Evolutionary conservation across 2,329 filamentous ascomycete species (phyloP), one percentile per base, ranked within the genome.

Genomic region (Ceratocystis colombiana): DNA sequence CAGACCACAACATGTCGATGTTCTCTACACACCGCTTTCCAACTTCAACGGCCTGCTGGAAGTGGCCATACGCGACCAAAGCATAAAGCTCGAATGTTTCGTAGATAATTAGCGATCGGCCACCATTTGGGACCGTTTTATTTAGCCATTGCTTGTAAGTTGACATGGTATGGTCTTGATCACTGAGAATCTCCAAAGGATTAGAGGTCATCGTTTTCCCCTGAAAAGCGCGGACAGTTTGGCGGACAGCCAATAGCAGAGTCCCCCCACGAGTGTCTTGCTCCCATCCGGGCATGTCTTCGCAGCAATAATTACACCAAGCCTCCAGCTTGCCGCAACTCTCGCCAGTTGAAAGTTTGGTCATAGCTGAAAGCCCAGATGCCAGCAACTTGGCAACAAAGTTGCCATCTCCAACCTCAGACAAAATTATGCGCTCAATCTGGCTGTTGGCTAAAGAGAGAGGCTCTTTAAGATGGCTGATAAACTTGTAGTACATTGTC

Each of bases 271-370:
- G 80, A 1, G 87, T 81, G 71, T 91, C 88, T 57, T 80, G 77
- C 61, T 85, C 78, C 88, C 88, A 92, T 62, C 87, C 84, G 1
- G 84, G 83, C 67, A 89, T 83, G 69, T 91, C 88, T 68, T 90
- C 83, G 68, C 86, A 87, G n/a, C 85, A 82, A 68, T 87, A 89
- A 61, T 84, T 81, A 70, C 87, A 88, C 72, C 85, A 89, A 0
- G 81, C 80, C 72, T 91, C 88, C 0, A 90, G 76, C 66, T 92
- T 88, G 15, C 79, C 77, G 61, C 85, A 78, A 67, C 89, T 86
- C 69, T 89, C 84, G 70, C 85, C 86, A 12, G 83, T 82, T 73
- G 87, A 90, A 66, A 91, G 82, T 70, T 83, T 85, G 71, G 87
- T 82, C 69, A 84, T 81, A 2, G 86, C 84, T 41, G 82, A 80